Evolutionary conservation across 768 basidiomycete genomes (phyloP).

Genomic region (Podaxis carcinomalis): DNA sequence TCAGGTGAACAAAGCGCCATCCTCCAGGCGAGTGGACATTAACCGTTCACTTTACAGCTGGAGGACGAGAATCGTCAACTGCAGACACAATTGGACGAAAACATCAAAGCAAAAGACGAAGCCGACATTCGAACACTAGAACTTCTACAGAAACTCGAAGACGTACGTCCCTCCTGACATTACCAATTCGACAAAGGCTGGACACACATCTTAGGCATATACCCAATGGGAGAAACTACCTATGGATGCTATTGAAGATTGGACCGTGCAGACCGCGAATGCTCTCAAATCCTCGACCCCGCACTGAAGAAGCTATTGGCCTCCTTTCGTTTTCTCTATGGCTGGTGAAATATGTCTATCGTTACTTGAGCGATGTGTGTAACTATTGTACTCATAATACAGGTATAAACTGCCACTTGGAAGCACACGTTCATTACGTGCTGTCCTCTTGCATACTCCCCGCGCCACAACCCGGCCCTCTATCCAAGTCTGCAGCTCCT

Average conservation of each 20-base stretch:
- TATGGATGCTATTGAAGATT: conserved; percentile 56
- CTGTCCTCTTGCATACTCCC: no score
- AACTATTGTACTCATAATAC: background rate
- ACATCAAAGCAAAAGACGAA: conserved; percentile 38
- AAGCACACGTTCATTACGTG: no score
- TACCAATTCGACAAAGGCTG: background rate
- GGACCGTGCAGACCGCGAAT: conserved; percentile 48
- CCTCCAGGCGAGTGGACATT: background rate
- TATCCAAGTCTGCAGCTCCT: no score
- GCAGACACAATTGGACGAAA: conserved; percentile 45
- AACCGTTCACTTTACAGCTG: conserved; percentile 35
- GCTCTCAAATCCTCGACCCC: conserved; percentile 30
- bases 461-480: no score
- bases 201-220: conserved; percentile 23
- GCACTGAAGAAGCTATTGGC: conserved; percentile 8
- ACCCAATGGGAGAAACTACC: conserved; percentile 52
- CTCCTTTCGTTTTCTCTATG: background rate
- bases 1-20: conserved; percentile 25
- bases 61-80: conserved; percentile 51
- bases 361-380: background rate
- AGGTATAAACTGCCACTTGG: no score
- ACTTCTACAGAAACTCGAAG: conserved; percentile 50
- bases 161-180: conserved; percentile 30
- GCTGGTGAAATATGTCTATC: background rate
- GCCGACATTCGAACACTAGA: conserved; percentile 41